Conservation (phyloP, 352 stramenopile genomes). For the Globisporangium middletonii region DNA sequence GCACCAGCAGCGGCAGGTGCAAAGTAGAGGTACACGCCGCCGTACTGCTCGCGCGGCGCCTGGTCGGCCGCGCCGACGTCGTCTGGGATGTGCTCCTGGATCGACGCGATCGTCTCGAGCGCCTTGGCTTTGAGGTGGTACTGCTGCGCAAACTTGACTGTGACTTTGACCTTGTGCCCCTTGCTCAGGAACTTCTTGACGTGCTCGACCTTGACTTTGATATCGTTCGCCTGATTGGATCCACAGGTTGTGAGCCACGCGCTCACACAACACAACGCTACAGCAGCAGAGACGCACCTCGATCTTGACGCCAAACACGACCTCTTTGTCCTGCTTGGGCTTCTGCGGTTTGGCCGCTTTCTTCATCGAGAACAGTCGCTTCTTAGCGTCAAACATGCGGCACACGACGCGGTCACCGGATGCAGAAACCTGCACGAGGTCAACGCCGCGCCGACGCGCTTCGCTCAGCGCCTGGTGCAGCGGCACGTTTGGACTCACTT, state of each 20-base stretch:
- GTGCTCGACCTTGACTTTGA: constrained; percentile 68
- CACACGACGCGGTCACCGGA: constrained; percentile 37
- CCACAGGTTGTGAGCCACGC: not conserved
- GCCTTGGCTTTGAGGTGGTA: constrained; percentile 51
- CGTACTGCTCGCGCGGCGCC: constrained; percentile 36
- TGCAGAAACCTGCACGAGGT: constrained; percentile 71
- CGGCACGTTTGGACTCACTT: constrained; percentile 43
- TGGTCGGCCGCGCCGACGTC: constrained; percentile 31
- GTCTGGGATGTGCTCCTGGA: constrained; percentile 34
- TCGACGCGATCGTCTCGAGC: constrained; percentile 36
- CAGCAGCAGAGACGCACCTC: constrained; percentile 25
- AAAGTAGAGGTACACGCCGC: constrained; percentile 57
- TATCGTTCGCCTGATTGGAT: constrained; percentile 40
- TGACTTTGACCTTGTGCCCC: constrained; percentile 78
- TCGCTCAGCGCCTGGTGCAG: constrained; percentile 46
- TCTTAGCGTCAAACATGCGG: constrained; percentile 71
- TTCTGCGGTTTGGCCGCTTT: constrained; percentile 61
- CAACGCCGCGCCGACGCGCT: constrained; percentile 36
- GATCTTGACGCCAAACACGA: constrained; percentile 65
- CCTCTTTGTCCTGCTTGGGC: constrained; percentile 67
- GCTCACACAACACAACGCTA: not conserved
- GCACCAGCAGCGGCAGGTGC: constrained; percentile 17
- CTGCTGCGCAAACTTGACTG: constrained; percentile 55
- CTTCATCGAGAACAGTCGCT: constrained; percentile 63
- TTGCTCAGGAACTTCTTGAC: constrained; percentile 62